These are phyloP conservation scores for Rhynchospora tenuis DNA, from an alignment of 176 grass and related monocot species.

Conservation along the genomic window DNA sequence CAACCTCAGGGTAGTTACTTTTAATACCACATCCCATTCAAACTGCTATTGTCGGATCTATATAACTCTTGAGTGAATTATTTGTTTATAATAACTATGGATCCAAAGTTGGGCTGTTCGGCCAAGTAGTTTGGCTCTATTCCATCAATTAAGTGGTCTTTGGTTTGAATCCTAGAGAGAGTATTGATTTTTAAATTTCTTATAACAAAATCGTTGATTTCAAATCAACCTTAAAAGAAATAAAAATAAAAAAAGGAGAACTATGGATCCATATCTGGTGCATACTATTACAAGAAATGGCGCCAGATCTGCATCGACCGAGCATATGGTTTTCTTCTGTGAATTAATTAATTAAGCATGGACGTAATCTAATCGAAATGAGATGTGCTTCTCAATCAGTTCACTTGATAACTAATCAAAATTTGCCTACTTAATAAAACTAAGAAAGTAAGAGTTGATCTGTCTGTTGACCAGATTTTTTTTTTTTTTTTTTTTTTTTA, in stretches of 20 bases:
- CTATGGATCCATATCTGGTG: neutral
- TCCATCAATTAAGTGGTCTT: too few relatives aligned
- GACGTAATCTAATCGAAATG: neutral
- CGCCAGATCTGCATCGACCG: neutral
- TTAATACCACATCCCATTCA: neutral
- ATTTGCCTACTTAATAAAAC: neutral
- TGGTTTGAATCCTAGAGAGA: too few relatives aligned
- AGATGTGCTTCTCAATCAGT: neutral
- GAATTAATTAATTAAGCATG: neutral
- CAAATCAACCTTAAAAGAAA: too few relatives aligned
- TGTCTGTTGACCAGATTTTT: neutral
- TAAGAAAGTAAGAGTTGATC: neutral
- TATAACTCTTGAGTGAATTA: neutral
- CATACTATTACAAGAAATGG: neutral
- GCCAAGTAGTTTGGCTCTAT: too few relatives aligned
- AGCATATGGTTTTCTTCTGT: neutral
- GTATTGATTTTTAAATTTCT: too few relatives aligned
- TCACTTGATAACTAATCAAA: neutral
- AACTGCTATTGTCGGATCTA: neutral
- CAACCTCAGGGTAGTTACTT: neutral
- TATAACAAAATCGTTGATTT: too few relatives aligned
- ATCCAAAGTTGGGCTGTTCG: too few relatives aligned
- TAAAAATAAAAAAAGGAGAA: too few relatives aligned
- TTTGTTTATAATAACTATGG: neutral
- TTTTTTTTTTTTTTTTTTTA: neutral